A percentile compares a stretch with the other conserved stretches of the same genome.
phyloP scores from a whole-genome alignment of 2,329 filamentous ascomycete species.

The Pseudogymnoascus sp. region DNA sequence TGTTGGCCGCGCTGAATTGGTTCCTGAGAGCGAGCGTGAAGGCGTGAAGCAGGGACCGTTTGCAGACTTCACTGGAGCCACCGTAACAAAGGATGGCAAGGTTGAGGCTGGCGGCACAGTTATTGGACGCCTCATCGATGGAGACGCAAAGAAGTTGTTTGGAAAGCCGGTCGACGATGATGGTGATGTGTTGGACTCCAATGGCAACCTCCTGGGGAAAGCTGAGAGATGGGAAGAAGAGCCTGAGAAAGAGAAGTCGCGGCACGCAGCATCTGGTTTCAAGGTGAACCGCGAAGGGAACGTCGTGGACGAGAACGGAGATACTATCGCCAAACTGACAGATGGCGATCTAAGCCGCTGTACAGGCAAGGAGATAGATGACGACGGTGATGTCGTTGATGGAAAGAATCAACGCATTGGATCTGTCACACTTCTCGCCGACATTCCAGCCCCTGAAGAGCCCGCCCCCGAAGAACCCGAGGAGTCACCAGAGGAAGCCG shows the following conservation, averaged over 20 bases:
- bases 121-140: constrained; percentile 62
- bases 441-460: constrained; percentile 40
- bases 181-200: constrained; percentile 72
- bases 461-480: constrained; percentile 37
- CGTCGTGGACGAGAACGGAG: constrained; percentile 49
- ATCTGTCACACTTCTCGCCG: constrained; percentile 57
- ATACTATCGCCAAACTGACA: constrained; percentile 57
- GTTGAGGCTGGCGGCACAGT: constrained; percentile 58
- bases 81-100: constrained; percentile 60
- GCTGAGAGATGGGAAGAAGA: constrained; percentile 51
- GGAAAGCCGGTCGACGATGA: constrained; percentile 73
- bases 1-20: constrained; percentile 58
- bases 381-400: constrained; percentile 64
- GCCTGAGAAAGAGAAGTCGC: constrained; percentile 39
- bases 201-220: constrained; percentile 50
- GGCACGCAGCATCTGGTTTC: constrained; percentile 44
- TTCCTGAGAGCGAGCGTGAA: constrained; percentile 57
- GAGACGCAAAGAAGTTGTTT: constrained; percentile 62
- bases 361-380: constrained; percentile 60
- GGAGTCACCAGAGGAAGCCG: constrained; percentile 51
- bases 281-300: constrained; percentile 52
- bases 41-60: constrained; percentile 60
- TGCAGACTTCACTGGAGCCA: constrained; percentile 55
- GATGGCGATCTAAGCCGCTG: constrained; percentile 58
- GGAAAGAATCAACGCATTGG: constrained; percentile 58